These are phyloP conservation scores for Allium sativum DNA, from an alignment of 106 monocot species.

Conservation along the genomic window DNA sequence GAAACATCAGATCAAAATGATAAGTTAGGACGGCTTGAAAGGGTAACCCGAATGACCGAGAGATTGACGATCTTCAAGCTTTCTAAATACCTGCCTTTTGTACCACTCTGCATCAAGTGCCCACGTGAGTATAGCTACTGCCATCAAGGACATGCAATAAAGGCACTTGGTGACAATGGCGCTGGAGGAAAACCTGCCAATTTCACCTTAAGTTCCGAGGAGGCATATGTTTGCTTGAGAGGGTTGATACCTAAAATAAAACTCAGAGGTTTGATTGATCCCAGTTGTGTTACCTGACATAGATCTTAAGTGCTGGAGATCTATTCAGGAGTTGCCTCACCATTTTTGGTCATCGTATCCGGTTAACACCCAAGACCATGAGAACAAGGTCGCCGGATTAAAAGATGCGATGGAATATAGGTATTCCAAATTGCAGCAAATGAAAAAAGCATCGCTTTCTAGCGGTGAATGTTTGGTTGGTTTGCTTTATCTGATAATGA, in stretches of 20 bases:
- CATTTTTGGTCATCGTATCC: no score
- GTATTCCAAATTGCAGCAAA: no score
- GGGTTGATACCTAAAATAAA: slow-evolving; percentile 59
- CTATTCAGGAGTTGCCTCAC: no score
- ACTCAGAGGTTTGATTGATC: slow-evolving; percentile 40
- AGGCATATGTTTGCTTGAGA: slow-evolving; percentile 50
- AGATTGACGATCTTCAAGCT: slow-evolving; percentile 89
- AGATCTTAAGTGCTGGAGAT: slow-evolving; percentile 82
- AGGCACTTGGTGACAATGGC: slow-evolving; percentile 40
- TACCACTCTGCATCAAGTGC: slow-evolving; percentile 81
- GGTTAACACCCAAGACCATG: no score
- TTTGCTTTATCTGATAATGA: no score
- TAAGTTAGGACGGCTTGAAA: slow-evolving; percentile 41
- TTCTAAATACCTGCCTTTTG: slow-evolving; percentile 50
- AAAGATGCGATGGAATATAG: no score
- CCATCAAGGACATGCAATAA: no score
- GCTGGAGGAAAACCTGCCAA: slow-evolving; percentile 25
- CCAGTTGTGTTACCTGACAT: slow-evolving; percentile 67
- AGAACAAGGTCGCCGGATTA: no score
- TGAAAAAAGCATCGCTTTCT: no score
- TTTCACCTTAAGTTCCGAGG: slow-evolving; percentile 31
- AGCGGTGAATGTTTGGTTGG: no score
- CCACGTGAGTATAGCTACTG: no score
- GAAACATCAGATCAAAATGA: slow-evolving; percentile 44
- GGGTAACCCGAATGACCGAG: slow-evolving; percentile 66